phyloP scores from a whole-genome alignment of 1,139 yeast genomes.

The Debaryomycetaceae sp. region DNA sequence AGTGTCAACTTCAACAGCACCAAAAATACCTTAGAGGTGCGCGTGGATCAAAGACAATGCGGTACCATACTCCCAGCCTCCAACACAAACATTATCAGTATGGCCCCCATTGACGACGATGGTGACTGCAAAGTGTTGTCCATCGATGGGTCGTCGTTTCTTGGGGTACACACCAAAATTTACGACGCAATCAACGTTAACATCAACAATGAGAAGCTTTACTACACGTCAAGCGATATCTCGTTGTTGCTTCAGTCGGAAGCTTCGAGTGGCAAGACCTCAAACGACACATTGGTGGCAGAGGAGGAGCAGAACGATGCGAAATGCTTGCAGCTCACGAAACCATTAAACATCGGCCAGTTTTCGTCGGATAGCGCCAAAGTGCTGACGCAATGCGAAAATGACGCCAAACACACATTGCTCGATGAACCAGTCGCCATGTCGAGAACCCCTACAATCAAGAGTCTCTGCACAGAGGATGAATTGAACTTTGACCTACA shows the following conservation, averaged over 20 bases:
- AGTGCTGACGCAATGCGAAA: no score
- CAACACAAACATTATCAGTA: conserved; percentile 43
- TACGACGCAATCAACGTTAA: conserved; percentile 28
- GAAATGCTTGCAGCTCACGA: conserved; percentile 10
- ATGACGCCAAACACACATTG: conserved; percentile 3
- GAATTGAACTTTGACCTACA: conserved; percentile 2
- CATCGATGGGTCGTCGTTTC: conserved; percentile 50
- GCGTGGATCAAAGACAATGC: conserved; percentile 46
- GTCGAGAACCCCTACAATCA: conserved; percentile 17
- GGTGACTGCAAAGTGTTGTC: conserved; percentile 40
- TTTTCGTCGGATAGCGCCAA: conserved; percentile 4
- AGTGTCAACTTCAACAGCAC: conserved; percentile 36
- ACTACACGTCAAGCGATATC: conserved; percentile 33
- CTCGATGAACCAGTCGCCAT: conserved; percentile 9
- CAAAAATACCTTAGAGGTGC: conserved; percentile 27
- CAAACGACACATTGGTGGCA: conserved; percentile 27
- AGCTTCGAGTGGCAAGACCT: conserved; percentile 11
- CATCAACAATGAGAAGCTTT: conserved; percentile 20
- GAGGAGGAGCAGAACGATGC: conserved; percentile 6
- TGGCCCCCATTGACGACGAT: conserved; percentile 31
- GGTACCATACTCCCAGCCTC: conserved; percentile 61
- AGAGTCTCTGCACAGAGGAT: not conserved
- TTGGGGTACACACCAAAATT: conserved; percentile 50
- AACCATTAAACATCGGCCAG: conserved; percentile 25
- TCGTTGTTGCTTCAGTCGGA: conserved; percentile 18